A percentile compares a stretch with the other conserved stretches of the same genome.
Evolutionary conservation across 2,329 filamentous ascomycete species (phyloP).

Genomic region (Truncatella angustata): DNA sequence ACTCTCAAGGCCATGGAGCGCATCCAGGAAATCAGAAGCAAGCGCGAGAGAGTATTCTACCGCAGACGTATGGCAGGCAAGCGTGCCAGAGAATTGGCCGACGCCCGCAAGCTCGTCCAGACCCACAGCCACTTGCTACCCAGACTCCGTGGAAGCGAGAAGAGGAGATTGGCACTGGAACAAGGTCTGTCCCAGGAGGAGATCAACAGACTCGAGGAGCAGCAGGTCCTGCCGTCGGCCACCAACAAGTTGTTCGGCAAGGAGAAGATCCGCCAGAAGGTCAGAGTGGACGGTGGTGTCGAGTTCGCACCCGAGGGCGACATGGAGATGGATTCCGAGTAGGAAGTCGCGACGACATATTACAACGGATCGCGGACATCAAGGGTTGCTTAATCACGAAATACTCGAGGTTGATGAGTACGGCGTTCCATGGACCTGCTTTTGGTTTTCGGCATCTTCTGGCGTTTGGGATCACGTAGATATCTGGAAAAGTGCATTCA

Average conservation of each 20-base stretch:
- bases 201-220: constrained; percentile 34
- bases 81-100: constrained; percentile 74
- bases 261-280: constrained; percentile 36
- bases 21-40: constrained; percentile 78
- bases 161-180: constrained; percentile 49
- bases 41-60: constrained; percentile 89
- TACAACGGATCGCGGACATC: constrained; percentile 13
- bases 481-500: constrained; percentile 7
- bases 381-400: not conserved
- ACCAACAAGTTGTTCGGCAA: constrained; percentile 37
- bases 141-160: constrained; percentile 63
- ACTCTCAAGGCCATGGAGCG: constrained; percentile 92
- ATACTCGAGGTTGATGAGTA: constrained; percentile 6
- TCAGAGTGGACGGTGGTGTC: constrained; percentile 38
- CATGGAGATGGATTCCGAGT: constrained; percentile 40
- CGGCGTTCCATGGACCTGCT: constrained; percentile 23
- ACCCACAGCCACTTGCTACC: constrained; percentile 92
- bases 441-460: constrained; percentile 23
- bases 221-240: constrained; percentile 19
- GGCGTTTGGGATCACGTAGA: constrained; percentile 23
- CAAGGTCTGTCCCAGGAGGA: constrained; percentile 29
- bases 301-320: constrained; percentile 39
- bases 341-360: constrained; percentile 12
- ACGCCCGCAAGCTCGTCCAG: constrained; percentile 82
- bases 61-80: constrained; percentile 91